phyloP scores from a whole-genome alignment of 345 rosid genomes.

The Citrus sinensis region DVS_A1.0 CM039167.1:26214001-26214500 shows the following conservation, averaged over 20 bases:
- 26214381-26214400: neutral
- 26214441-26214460: neutral
- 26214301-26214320: neutral
- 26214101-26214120: neutral
- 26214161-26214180: neutral
- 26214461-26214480: neutral
- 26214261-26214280: neutral
- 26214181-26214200: neutral
- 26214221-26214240: neutral
- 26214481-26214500: constrained; percentile 1
- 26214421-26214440: neutral
- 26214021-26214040: neutral
- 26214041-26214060: neutral
- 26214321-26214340: neutral
- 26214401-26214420: neutral
- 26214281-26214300: neutral
- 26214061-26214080: neutral
- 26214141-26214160: neutral
- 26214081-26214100: neutral
- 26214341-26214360: neutral
- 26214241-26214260: neutral
- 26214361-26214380: neutral
- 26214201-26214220: neutral
- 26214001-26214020: neutral
- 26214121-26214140: neutral